Conservation (phyloP, 2,329 filamentous ascomycete genomes). For the Mycocentrospora acerina region DNA sequence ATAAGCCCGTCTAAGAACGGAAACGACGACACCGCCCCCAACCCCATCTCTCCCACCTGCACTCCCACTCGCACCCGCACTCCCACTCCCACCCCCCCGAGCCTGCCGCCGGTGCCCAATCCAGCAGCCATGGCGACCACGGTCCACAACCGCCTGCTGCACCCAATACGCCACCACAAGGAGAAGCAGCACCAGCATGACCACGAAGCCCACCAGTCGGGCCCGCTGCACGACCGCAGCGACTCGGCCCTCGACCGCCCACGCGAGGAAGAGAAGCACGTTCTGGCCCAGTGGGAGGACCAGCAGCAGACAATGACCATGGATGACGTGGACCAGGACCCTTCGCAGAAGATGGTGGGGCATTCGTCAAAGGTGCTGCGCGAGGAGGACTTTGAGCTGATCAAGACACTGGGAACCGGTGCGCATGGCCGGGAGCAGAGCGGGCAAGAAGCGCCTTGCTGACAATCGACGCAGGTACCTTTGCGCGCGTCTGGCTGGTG, state of each 20-base stretch:
- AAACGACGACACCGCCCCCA: constrained; percentile 9
- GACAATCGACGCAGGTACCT: constrained; percentile 61
- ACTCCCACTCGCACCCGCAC: constrained; percentile 16
- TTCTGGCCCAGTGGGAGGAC: constrained; percentile 50
- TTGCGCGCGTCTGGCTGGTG: constrained; percentile 79
- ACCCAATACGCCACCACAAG: constrained; percentile 19
- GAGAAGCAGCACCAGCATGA: constrained; percentile 18
- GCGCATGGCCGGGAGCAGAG: constrained; percentile 20
- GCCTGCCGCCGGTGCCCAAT: constrained; percentile 12
- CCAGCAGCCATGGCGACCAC: constrained; percentile 37
- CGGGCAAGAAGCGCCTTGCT: constrained; percentile 10
- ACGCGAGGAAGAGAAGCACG: constrained; percentile 51
- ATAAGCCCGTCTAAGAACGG: constrained; percentile 8
- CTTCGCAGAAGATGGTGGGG: constrained; percentile 48
- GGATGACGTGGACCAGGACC: constrained; percentile 46
- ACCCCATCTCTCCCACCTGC: constrained; percentile 9
- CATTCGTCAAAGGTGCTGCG: constrained; percentile 51
- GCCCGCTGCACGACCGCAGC: constrained; percentile 33
- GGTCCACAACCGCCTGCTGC: constrained; percentile 41
- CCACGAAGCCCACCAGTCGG: constrained; percentile 23
- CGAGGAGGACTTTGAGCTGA: constrained; percentile 66
- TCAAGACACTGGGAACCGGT: constrained; percentile 78
- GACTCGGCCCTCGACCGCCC: constrained; percentile 40
- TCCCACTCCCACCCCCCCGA: constrained; percentile 12
- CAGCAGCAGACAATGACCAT: constrained; percentile 47